Conservation (phyloP, 2,329 filamentous ascomycete species). For the Periglandula ipomoeae region DNA sequence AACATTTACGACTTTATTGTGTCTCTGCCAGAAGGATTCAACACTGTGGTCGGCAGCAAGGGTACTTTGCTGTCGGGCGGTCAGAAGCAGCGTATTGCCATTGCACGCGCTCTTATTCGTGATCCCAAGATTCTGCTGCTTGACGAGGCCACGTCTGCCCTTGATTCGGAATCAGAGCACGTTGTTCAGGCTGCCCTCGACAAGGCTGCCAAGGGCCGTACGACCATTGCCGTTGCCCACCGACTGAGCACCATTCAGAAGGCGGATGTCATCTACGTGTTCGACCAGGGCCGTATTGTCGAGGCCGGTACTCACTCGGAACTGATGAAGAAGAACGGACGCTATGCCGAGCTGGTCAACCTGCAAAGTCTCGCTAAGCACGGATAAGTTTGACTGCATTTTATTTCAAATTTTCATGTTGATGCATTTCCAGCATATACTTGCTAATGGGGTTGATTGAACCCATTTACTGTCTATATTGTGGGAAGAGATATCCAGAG, state of each 20-base stretch:
- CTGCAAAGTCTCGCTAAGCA: conserved; percentile 66
- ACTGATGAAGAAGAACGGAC: conserved; percentile 58
- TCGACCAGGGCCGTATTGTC: conserved; percentile 78
- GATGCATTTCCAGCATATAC: neutral
- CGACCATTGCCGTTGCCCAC: conserved; percentile 91
- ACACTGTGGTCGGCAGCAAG: conserved; percentile 79
- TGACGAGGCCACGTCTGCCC: conserved; percentile 70
- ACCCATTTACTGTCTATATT: neutral
- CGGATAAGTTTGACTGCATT: conserved; percentile 15
- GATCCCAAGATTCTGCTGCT: conserved; percentile 80
- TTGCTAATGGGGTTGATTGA: neutral
- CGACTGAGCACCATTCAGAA: conserved; percentile 88
- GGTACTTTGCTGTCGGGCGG: conserved; percentile 79
- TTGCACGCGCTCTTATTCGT: conserved; percentile 83
- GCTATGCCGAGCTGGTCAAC: conserved; percentile 72
- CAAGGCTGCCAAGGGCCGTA: conserved; percentile 71
- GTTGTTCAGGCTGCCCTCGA: conserved; percentile 76
- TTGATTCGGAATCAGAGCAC: conserved; percentile 70
- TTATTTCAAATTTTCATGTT: neutral
- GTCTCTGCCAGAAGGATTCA: conserved; percentile 76
- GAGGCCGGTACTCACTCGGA: conserved; percentile 75
- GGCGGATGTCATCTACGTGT: conserved; percentile 93
- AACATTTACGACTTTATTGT: conserved; percentile 91
- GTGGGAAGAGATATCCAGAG: conserved; percentile 1
- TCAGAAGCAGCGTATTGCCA: conserved; percentile 91